Evolutionary conservation across 2,329 filamentous ascomycete genomes (phyloP).

Genomic region (Fusarium torulosum): DNA sequence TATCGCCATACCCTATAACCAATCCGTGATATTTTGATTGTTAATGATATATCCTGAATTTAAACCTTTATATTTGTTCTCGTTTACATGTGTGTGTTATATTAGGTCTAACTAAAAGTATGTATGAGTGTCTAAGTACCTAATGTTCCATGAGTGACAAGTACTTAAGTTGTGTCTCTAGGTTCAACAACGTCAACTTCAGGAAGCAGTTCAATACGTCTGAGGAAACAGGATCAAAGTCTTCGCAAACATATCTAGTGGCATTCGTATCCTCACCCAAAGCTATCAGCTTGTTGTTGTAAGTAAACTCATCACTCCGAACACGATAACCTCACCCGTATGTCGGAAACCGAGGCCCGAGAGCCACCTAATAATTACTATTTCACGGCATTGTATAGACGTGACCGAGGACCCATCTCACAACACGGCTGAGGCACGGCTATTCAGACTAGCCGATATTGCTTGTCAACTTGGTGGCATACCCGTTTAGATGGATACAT

Average conservation of each 20-base stretch:
- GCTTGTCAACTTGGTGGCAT: not conserved
- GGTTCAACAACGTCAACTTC: too few relatives aligned
- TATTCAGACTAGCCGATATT: not conserved
- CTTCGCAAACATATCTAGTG: too few relatives aligned
- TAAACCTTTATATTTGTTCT: too few relatives aligned
- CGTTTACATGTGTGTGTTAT: not conserved
- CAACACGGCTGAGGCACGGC: not conserved
- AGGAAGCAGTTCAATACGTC: too few relatives aligned
- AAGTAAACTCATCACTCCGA: not conserved
- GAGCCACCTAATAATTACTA: not conserved
- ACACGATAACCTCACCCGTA: not conserved
- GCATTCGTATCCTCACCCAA: too few relatives aligned
- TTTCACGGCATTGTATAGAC: not conserved
- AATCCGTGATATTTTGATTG: not conserved
- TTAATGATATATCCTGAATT: too few relatives aligned
- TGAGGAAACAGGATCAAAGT: too few relatives aligned
- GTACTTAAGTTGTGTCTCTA: too few relatives aligned
- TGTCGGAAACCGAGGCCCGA: not conserved
- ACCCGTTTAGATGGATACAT: too few relatives aligned
- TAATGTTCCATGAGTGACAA: too few relatives aligned
- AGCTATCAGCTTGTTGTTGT: too few relatives aligned
- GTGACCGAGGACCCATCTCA: not conserved
- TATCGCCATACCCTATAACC: conserved; percentile 21
- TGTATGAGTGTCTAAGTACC: too few relatives aligned
- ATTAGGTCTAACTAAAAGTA: not conserved